phyloP scores from a whole-genome alignment of 352 stramenopile species.

The Pythium periplocum region DNA sequence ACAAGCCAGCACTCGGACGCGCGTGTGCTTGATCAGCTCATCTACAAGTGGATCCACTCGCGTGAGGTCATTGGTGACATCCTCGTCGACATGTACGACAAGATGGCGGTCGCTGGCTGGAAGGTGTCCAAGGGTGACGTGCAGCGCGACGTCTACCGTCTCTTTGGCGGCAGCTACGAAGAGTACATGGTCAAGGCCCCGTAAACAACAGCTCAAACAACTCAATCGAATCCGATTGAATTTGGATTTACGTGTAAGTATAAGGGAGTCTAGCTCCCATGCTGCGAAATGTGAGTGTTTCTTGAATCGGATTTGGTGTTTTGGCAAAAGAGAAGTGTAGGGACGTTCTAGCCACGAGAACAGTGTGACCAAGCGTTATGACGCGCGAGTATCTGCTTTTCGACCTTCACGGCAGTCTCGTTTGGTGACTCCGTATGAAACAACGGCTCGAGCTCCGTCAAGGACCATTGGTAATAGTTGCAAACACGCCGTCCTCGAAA shows the following conservation, averaged over 20 bases:
- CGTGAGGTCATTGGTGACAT: conserved; percentile 85
- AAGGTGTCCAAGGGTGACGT: conserved; percentile 79
- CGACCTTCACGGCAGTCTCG: no score
- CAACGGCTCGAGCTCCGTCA: no score
- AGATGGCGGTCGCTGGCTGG: conserved; percentile 83
- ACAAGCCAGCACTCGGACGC: conserved; percentile 93
- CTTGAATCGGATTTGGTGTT: no score
- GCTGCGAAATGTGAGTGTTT: no score
- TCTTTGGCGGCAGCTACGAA: conserved; percentile 90
- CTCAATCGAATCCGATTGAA: not conserved
- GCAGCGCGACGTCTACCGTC: conserved; percentile 69
- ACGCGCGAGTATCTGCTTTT: no score
- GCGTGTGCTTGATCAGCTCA: conserved; percentile 91
- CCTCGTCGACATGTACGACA: conserved; percentile 85
- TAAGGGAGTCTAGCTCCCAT: no score
- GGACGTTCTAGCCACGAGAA: no score
- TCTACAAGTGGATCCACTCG: conserved; percentile 96
- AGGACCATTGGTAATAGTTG: no score
- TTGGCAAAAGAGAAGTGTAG: no score
- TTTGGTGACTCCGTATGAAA: no score
- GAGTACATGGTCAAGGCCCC: conserved; percentile 88
- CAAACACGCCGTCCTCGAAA: no score
- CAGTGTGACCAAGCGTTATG: no score
- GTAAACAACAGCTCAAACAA: not conserved
- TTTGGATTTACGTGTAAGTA: not conserved